Conservation (phyloP, 495 filamentous ascomycete species). For the Tuber melanosporum region DNA sequence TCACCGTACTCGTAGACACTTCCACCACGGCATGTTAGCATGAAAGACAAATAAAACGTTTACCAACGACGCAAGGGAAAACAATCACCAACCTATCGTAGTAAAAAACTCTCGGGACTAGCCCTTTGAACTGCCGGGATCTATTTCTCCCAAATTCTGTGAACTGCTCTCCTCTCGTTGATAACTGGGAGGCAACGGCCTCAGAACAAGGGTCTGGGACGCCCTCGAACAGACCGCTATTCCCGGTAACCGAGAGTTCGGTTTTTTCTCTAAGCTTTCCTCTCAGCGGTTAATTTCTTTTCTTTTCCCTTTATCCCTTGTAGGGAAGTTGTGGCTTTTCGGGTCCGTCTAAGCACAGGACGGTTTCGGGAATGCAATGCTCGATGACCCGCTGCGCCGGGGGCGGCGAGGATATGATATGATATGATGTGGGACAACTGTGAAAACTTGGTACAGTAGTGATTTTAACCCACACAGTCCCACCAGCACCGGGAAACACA, state of each 20-base stretch:
- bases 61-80: not conserved
- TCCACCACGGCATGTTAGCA: not conserved
- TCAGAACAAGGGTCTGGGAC: not conserved
- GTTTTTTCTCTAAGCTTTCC: not conserved
- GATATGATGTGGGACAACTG: not conserved
- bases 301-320: not conserved
- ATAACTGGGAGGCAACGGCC: not conserved
- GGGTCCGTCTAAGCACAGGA: not conserved
- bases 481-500: not conserved
- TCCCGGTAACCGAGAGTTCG: not conserved
- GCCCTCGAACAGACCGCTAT: slow-evolving; percentile 2
- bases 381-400: slow-evolving; percentile 2
- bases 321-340: not conserved
- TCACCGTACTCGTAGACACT: not conserved
- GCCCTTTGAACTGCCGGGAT: not conserved
- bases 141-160: not conserved
- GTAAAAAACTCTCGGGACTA: not conserved
- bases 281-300: not conserved
- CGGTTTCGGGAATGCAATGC: slow-evolving; percentile 4
- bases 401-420: slow-evolving; percentile 3
- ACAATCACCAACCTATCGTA: not conserved
- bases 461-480: not conserved
- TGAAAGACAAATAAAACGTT: not conserved
- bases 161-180: not conserved
- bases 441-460: not conserved